Evolutionary conservation across 805 yeast genomes (phyloP).

Genomic region (Blastobotrys peoriensis): DNA sequence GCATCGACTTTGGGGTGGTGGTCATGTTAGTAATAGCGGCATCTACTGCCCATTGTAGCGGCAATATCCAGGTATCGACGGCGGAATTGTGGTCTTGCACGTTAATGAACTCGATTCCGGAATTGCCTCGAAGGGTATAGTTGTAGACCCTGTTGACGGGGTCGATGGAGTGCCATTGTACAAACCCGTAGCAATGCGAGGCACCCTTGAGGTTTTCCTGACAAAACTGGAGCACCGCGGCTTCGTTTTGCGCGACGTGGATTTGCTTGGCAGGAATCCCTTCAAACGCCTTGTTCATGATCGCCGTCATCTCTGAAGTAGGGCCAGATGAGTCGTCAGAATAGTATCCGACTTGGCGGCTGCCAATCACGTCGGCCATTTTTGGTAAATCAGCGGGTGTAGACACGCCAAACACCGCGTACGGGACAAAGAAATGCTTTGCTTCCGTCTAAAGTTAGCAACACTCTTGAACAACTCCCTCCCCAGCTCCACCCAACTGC

Average conservation of each 20-base stretch:
- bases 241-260: constrained; percentile 17
- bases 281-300: constrained; percentile 25
- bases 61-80: constrained; percentile 28
- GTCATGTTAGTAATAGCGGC: constrained; percentile 26
- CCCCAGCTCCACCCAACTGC: no score
- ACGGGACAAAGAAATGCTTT: constrained; percentile 28
- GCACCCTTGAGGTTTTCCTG: constrained; percentile 29
- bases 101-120: constrained; percentile 26
- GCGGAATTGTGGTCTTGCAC: constrained; percentile 24
- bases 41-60: constrained; percentile 32
- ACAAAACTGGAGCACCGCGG: constrained; percentile 25
- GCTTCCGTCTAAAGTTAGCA: constrained; percentile 27
- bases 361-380: constrained; percentile 23
- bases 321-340: constrained; percentile 17
- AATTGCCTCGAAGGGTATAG: constrained; percentile 32
- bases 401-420: constrained; percentile 29
- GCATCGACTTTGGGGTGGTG: constrained; percentile 25
- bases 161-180: constrained; percentile 31
- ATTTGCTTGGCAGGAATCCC: constrained; percentile 28
- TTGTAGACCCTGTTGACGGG: constrained; percentile 23
- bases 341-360: constrained; percentile 24
- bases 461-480: no score
- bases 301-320: constrained; percentile 25
- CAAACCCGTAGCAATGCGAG: constrained; percentile 30
- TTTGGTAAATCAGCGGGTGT: constrained; percentile 23